Conservation (phyloP, 345 rosid genomes). For the Chamaenerion angustifolium region DNA sequence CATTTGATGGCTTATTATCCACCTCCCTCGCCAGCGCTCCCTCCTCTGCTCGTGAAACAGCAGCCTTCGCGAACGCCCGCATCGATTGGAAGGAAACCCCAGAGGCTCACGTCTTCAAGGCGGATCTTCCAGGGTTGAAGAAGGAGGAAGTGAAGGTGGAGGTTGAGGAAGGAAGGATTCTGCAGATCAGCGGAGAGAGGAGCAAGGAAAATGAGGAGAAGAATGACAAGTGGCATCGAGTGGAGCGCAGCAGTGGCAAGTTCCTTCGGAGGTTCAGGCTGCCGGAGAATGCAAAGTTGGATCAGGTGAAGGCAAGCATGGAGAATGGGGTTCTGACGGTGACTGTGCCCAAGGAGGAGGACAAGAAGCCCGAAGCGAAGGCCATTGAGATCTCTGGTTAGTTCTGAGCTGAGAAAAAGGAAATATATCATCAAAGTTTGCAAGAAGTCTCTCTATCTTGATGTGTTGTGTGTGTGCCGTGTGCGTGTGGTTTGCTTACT, state of each 20-base stretch:
- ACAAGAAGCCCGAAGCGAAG: conserved; percentile 25
- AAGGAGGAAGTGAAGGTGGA: conserved; percentile 37
- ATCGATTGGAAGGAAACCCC: conserved; percentile 38
- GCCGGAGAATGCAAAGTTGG: conserved; percentile 23
- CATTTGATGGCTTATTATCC: conserved; percentile 2
- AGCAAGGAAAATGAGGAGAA: conserved; percentile 24
- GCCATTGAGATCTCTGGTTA: conserved; percentile 30
- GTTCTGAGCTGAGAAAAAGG: conserved; percentile 3
- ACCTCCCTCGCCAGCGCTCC: conserved; percentile 1
- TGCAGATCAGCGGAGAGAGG: conserved; percentile 25
- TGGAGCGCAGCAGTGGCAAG: conserved; percentile 25
- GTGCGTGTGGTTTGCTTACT: too few relatives aligned
- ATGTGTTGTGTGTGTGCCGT: too few relatives aligned
- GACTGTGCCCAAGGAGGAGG: conserved; percentile 23
- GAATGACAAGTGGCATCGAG: conserved; percentile 28
- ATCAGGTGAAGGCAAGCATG: conserved; percentile 35
- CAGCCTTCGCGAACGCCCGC: conserved; percentile 15
- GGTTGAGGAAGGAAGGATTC: conserved; percentile 27
- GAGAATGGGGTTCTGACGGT: conserved; percentile 44
- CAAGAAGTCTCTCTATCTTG: too few relatives aligned
- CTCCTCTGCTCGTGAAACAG: conserved; percentile 11
- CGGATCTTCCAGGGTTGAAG: conserved; percentile 29
- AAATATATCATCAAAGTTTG: too few relatives aligned
- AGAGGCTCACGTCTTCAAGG: conserved; percentile 25
- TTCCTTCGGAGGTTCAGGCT: conserved; percentile 35